These are phyloP conservation scores for Alternaria arborescens DNA, from an alignment of 2,329 filamentous ascomycete species.

Conservation along the genomic window DNA sequence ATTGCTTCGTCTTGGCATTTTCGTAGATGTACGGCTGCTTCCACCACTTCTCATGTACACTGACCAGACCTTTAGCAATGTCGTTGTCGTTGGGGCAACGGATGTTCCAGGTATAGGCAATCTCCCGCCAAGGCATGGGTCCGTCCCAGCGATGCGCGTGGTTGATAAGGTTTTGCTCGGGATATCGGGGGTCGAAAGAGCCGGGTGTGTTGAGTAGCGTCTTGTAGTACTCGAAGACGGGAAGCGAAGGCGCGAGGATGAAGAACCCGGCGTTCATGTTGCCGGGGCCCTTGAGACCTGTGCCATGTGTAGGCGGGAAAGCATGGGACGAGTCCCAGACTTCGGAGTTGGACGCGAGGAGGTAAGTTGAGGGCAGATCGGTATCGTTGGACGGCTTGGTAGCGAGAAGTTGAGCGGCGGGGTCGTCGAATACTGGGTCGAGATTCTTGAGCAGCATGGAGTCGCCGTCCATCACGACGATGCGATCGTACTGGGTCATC, in stretches of 20 bases:
- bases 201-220: constrained; percentile 38
- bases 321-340: constrained; percentile 40
- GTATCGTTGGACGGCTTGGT: constrained; percentile 6
- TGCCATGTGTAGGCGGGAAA: constrained; percentile 44
- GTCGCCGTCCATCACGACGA: constrained; percentile 51
- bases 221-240: constrained; percentile 45
- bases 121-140: constrained; percentile 53
- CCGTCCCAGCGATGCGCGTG: constrained; percentile 47
- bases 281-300: constrained; percentile 39
- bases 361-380: constrained; percentile 42
- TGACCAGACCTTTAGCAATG: constrained; percentile 46
- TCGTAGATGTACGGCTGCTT: constrained; percentile 32
- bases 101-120: constrained; percentile 51
- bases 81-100: constrained; percentile 49
- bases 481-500: constrained; percentile 47
- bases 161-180: constrained; percentile 52
- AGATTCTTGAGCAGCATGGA: constrained; percentile 41
- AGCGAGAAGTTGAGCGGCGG: constrained; percentile 25
- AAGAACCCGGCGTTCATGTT: constrained; percentile 53
- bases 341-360: constrained; percentile 47
- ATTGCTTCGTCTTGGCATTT: constrained; percentile 43
- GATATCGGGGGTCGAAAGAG: constrained; percentile 44
- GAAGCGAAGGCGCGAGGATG: constrained; percentile 42
- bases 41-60: constrained; percentile 55
- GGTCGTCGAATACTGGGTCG: constrained; percentile 49